Base-by-base conservation (phyloP, 129 eudicot species). In the Sambucus nigra region DNA sequence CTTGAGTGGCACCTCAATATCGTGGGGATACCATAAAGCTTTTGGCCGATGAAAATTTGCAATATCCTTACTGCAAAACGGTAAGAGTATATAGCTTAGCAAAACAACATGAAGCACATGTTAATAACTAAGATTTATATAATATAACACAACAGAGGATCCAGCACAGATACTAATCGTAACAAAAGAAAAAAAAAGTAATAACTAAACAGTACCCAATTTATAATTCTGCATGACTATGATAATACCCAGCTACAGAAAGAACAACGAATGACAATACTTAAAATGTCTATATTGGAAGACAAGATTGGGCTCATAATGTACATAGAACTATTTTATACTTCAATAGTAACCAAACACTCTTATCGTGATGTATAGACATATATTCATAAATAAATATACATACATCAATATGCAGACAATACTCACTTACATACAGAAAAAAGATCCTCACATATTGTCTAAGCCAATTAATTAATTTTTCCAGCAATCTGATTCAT, bases 11-110 rank as follows among this genome's bases (percentile, higher is more conserved):
- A 85, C 93, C 71, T 79, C 89, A 70, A 70, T 85, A 27, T 85
- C 95, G 72, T 91, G 98, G 31, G 98, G 98, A 74, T 82, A 82
- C 98, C 95, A 91, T 59, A 77, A 62, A 63, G 94, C 94, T 71
- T 75, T 91, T 51, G 98, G 98, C 39, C 98, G 84, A 65, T 91
- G 98, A 74, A 91, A 91, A 70, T 85, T 74, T 2, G 89, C 89
- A 56, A 91, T 57, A 69, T 91, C 98, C 71, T 91, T 91, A 68
- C 98, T 89, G 98, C 69, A 78, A 68, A 64, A 61, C 48, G 18
- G 45, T 35, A 40, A n/a, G 20, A 25, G 42, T 40, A 12, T 40
- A 58, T n/a, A 57, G 38, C 27, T 7, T 40, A 15, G 8, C 14
- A 26, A 28, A 12, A 52, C 7, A 18, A 12, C 10, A 28, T n/a